Conservation (phyloP, 2,329 filamentous ascomycete species). For the Aspergillus ustus region DNA sequence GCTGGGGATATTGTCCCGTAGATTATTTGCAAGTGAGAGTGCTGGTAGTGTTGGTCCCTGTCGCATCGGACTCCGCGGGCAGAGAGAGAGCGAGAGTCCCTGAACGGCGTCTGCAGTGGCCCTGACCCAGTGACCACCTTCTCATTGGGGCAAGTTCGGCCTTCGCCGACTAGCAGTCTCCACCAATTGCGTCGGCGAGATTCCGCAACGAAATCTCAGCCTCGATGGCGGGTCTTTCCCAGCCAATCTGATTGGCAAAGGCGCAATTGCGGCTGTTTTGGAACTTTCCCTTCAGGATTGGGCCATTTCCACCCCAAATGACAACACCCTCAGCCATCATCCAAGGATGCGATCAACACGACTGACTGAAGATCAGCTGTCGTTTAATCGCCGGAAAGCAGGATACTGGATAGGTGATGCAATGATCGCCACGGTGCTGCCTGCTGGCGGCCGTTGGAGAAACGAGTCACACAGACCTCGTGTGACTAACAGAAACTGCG, state of each 20-base stretch:
- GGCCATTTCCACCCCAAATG: not conserved
- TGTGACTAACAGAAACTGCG: not conserved
- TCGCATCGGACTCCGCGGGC: no score
- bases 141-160: conserved; percentile 10
- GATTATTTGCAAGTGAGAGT: not conserved
- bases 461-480: not conserved
- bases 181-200: not conserved
- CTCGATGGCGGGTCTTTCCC: not conserved
- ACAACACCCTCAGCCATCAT: not conserved
- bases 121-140: conserved; percentile 9
- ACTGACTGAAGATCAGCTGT: not conserved
- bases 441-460: not conserved
- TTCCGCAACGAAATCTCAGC: not conserved
- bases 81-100: no score
- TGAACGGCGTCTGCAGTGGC: not conserved
- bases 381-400: not conserved
- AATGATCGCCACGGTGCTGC: not conserved
- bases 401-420: not conserved
- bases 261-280: not conserved
- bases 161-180: not conserved
- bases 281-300: not conserved
- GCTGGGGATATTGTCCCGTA: no score
- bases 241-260: not conserved
- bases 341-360: not conserved
- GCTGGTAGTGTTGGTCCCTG: no score